Percentiles rank a stretch among this genome's conserved stretches.
Evolutionary conservation across 441 rosid genomes (phyloP).

Genomic region (Melianthus villosus): DNA sequence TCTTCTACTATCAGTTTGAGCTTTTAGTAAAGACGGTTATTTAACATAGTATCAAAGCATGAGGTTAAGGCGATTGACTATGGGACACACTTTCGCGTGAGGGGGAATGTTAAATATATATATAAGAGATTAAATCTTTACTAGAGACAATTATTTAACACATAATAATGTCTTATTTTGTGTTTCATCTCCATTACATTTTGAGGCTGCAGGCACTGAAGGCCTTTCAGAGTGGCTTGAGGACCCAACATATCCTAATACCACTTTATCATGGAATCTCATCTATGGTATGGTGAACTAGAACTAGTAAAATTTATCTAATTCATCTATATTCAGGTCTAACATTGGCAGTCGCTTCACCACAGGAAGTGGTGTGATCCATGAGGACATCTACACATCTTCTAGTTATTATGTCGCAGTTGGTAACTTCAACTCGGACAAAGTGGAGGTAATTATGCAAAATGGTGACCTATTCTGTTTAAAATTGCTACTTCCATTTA

Average conservation of each 20-base stretch:
- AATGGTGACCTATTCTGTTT: constrained; percentile 5
- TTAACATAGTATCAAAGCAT: too few relatives aligned
- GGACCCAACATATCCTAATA: constrained; percentile 75
- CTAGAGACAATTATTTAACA: too few relatives aligned
- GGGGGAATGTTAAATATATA: too few relatives aligned
- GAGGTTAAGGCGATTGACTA: too few relatives aligned
- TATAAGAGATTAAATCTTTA: too few relatives aligned
- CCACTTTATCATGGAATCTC: constrained; percentile 72
- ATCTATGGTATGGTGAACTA: constrained; percentile 38
- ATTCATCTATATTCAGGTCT: constrained; percentile 5
- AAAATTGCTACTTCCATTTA: background rate
- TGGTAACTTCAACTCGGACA: constrained; percentile 67
- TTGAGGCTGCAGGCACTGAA: constrained; percentile 45
- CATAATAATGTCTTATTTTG: constrained; percentile 2
- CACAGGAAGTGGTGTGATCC: constrained; percentile 53
- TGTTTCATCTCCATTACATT: constrained; percentile 8
- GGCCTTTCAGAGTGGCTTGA: constrained; percentile 72
- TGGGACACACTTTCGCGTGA: too few relatives aligned
- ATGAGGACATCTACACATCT: constrained; percentile 43
- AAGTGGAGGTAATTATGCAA: constrained; percentile 43
- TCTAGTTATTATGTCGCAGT: constrained; percentile 64
- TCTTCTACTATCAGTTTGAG: too few relatives aligned
- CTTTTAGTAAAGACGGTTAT: too few relatives aligned
- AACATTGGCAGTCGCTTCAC: constrained; percentile 9
- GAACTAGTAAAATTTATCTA: constrained; percentile 5